Evolutionary conservation across 192 early-diverging fungal genomes (phyloP), one percentile per base, ranked within the genome.

Genomic region (Kickxella alabastrina): DNA sequence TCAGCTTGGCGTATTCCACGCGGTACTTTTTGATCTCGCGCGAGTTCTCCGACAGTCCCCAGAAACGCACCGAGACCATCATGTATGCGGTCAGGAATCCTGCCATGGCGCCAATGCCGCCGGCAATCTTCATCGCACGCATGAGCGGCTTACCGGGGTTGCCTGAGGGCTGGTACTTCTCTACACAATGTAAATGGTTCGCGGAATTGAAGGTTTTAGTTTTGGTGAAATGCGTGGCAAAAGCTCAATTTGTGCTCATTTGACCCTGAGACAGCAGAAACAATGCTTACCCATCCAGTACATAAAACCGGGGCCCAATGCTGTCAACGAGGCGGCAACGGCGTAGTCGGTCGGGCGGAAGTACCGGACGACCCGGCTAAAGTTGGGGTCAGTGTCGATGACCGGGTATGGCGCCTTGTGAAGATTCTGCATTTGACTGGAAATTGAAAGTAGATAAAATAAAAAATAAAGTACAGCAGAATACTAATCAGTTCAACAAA

Each of bases 301-400:
- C 78, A 89, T 56, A 56, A 84, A 68, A 35, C 80, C 89, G 10
- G 95, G 95, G 31, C 83, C 89, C 27, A 79, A 68, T 23, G 79
- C 79, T 7, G 82, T 82, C 18, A 84, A 57, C 6, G 69, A 83
- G 38, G 74, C 85, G 70, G 81, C 79, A 35, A 80, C 56, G 32
- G 64, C 80, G 52, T 86, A 85, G 74, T 98, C 95, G 13, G 80
- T 79, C 28, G 82, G 57, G 42, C 95, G 84, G 65, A 98, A 88
- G 81, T 95, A 98, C 34, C 87, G 70, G 49, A 98, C 79, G 2
- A 98, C 90, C 41, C 91, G 84, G 57, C 62, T 78, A 65, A 98
- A 87, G 63, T 93, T 89, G 21, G 95, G 95, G 62, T 98, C 89
- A 43, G 82, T 85, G 70, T 88, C 91, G 59, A 98, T 90, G 62